Evolutionary conservation across 1,284 basidiomycete genomes (phyloP), one percentile per base, ranked within the genome.

Genomic region (Apiotrichum montevideense): DNA sequence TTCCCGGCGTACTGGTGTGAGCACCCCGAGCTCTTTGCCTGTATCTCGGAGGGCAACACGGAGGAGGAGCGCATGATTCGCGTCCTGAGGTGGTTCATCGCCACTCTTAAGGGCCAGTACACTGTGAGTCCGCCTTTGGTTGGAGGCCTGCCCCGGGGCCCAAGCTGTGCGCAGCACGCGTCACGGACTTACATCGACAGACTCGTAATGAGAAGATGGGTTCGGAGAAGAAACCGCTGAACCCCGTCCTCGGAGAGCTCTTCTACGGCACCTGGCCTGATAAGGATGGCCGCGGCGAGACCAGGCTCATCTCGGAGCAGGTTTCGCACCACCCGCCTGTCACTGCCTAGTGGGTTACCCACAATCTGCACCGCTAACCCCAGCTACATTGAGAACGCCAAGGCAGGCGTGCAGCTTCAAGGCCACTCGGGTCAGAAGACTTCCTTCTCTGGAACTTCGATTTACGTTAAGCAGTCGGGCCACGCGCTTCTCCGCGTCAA

Each of bases 361-460:
- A 21, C 4, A 6, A 47, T 10, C 10, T 3, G 15, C 6, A 8
- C 14, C 14, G 4, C 7, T 73, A 86, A 56, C 89, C 85, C 52
- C 52, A 74, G 72, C 79, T 83, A 84, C 76, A 88, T 98, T 65
- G 82, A 85, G 77, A 98, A 98, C 79, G 79, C 84, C 58, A 73
- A 80, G 46, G 92, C 91, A 68, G 87, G 90, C 1, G 76, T 98
- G 54, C 78, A 82, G 46, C 83, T 97, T 55, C 84, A 85, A 51
- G 95, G 95, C 29, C 92, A 97, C 77, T 93, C 86, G 65, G 95
- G 90, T 7, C 95, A 98, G 78, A 98, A 98, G 84, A 98, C 95
- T 6, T 78, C 78, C 29, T 84, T 84, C 76, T 80, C 79, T 40
- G 79, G 79, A 32, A 79, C 82, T 7, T 85, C 86, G 61, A 97